Conservation (phyloP, 306 rosid genomes). For the Lathyrus oleraceus region DNA sequence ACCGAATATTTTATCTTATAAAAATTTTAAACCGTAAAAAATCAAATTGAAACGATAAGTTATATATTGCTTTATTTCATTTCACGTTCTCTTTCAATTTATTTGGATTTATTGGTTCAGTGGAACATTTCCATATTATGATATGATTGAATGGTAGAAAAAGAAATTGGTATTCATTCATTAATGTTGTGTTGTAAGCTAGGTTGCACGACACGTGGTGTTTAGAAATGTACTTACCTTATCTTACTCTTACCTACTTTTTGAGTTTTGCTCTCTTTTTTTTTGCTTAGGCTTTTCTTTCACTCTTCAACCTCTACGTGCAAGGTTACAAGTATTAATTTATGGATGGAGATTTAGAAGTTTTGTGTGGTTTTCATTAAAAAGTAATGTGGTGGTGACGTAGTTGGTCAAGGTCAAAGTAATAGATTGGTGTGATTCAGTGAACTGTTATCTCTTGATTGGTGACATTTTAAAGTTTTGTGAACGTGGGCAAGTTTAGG, state of each 20-base stretch:
- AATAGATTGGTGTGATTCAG: slow-evolving; percentile 32
- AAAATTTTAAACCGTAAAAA: not conserved
- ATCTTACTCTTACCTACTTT: not conserved
- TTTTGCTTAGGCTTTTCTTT: slow-evolving; percentile 46
- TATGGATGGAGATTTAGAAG: not conserved
- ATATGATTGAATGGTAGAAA: not conserved
- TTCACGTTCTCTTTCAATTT: not conserved
- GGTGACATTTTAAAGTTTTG: slow-evolving; percentile 36
- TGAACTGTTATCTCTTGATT: slow-evolving; percentile 38
- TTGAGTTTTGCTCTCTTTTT: not conserved
- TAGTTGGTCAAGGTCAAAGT: slow-evolving; percentile 45
- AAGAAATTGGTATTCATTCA: not conserved
- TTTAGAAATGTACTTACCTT: not conserved
- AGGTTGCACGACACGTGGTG: slow-evolving; percentile 36
- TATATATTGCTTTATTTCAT: not conserved
- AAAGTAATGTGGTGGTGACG: slow-evolving; percentile 33
- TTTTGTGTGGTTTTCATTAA: slow-evolving; percentile 1
- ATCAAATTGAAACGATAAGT: not conserved
- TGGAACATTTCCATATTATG: not conserved
- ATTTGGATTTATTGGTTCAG: not conserved
- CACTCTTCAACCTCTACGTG: slow-evolving; percentile 58
- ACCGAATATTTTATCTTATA: not conserved
- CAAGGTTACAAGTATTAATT: slow-evolving; percentile 41
- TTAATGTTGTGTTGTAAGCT: not conserved
- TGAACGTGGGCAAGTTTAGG: slow-evolving; percentile 53